Evolutionary conservation across 257 asterid genomes (phyloP).

Genomic region (Salvia miltiorrhiza): DNA sequence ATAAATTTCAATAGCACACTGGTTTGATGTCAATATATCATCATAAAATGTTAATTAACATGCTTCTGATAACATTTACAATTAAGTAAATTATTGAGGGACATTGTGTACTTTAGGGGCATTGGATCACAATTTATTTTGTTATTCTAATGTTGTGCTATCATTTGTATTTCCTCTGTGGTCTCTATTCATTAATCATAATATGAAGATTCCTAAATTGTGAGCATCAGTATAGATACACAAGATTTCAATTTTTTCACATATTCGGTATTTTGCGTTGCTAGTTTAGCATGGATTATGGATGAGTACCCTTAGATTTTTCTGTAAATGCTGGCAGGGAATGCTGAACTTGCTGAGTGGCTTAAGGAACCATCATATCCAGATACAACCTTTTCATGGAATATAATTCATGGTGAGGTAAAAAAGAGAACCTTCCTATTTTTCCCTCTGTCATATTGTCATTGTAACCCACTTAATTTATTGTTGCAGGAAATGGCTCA

Average conservation of each 20-base stretch:
- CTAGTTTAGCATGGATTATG: conserved; percentile 6
- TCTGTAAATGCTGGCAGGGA: conserved; percentile 48
- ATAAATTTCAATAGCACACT: background rate
- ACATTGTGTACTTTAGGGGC: background rate
- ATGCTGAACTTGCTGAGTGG: conserved; percentile 58
- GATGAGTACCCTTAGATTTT: conserved; percentile 15
- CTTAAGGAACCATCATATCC: conserved; percentile 72
- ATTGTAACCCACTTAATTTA: conserved; percentile 22
- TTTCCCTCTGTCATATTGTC: background rate
- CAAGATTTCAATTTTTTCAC: background rate
- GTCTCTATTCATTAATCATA: background rate
- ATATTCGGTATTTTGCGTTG: conserved; percentile 14
- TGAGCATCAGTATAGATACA: conserved; percentile 1
- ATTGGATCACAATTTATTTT: background rate
- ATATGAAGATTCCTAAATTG: background rate
- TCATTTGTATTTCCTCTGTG: background rate
- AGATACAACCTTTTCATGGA: conserved; percentile 54
- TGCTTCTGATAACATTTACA: background rate
- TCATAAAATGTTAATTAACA: background rate
- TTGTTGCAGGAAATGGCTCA: conserved; percentile 62
- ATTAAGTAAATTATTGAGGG: background rate
- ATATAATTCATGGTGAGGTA: conserved; percentile 60
- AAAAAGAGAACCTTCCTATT: background rate
- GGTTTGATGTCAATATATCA: background rate
- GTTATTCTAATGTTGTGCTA: background rate